phyloP scores from a whole-genome alignment of 805 yeast genomes.

The Debaryomyces castellii region DNA sequence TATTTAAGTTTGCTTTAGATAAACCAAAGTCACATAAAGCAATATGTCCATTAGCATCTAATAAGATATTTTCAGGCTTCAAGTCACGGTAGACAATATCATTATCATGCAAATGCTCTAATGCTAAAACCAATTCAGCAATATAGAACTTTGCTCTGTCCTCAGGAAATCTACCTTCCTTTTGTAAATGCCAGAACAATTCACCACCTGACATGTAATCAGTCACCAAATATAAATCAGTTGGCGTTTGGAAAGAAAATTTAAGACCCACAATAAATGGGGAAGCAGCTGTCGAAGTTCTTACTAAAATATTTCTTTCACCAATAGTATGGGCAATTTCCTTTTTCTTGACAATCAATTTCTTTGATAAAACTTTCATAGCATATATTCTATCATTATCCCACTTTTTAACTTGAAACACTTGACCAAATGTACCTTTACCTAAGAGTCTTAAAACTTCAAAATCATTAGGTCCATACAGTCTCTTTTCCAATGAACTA shows the following conservation, averaged over 20 bases:
- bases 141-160: constrained; percentile 95
- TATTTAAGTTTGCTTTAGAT: constrained; percentile 85
- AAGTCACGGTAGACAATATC: constrained; percentile 95
- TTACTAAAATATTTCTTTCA: constrained; percentile 89
- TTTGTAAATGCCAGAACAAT: constrained; percentile 93
- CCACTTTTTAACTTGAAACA: constrained; percentile 88
- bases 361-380: constrained; percentile 93
- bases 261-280: constrained; percentile 96
- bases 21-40: constrained; percentile 97
- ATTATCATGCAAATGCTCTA: constrained; percentile 92
- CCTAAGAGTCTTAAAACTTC: constrained; percentile 89
- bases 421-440: constrained; percentile 97
- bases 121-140: constrained; percentile 90
- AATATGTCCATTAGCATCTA: constrained; percentile 96
- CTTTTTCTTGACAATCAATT: constrained; percentile 92
- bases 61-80: constrained; percentile 92
- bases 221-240: constrained; percentile 88
- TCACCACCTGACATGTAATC: constrained; percentile 99
- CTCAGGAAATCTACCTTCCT: constrained; percentile 91
- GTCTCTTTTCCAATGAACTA: constrained; percentile 63
- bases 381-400: constrained; percentile 93
- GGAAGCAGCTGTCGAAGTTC: constrained; percentile 83
- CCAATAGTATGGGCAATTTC: constrained; percentile 98
- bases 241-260: constrained; percentile 93
- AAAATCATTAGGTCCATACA: constrained; percentile 92